Conservation (phyloP, 1,284 basidiomycete species). For the Puccinia hordei region DNA sequence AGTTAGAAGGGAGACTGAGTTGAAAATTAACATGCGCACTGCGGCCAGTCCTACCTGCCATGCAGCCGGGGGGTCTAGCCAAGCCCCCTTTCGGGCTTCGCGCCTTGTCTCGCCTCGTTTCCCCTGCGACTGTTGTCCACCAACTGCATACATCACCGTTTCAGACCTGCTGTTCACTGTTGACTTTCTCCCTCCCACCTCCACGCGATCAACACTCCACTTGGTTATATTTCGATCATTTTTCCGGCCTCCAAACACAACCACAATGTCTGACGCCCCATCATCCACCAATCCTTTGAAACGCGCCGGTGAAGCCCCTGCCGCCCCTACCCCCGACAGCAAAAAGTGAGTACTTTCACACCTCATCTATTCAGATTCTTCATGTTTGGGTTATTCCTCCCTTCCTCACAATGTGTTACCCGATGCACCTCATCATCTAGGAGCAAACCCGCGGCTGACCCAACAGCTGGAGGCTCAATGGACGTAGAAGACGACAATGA, state of each 20-base stretch:
- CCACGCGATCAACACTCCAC: neutral
- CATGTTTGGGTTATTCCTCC: neutral
- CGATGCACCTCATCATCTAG: neutral
- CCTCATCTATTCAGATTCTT: neutral
- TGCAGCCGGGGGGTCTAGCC: no score
- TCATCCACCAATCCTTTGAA: constrained; percentile 33
- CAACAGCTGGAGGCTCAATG: constrained; percentile 20
- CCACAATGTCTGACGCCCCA: constrained; percentile 29
- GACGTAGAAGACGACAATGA: constrained; percentile 40
- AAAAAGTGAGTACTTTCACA: constrained; percentile 23
- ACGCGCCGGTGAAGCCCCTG: constrained; percentile 25
- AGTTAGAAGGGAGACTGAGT: no score
- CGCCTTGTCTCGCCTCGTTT: neutral
- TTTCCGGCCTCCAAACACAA: neutral
- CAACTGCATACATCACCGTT: neutral
- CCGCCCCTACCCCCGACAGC: constrained; percentile 21
- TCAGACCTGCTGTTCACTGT: neutral
- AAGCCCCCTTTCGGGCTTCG: neutral
- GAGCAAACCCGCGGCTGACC: constrained; percentile 22
- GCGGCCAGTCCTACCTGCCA: no score
- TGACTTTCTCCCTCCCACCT: neutral
- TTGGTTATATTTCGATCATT: neutral
- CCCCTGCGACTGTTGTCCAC: neutral
- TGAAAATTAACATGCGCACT: no score
- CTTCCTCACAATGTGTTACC: neutral